Evolutionary conservation across 2,329 filamentous ascomycete genomes (phyloP), one percentile per base, ranked within the genome.

Genomic region (Ceratocystiopsis brevicomis): DNA sequence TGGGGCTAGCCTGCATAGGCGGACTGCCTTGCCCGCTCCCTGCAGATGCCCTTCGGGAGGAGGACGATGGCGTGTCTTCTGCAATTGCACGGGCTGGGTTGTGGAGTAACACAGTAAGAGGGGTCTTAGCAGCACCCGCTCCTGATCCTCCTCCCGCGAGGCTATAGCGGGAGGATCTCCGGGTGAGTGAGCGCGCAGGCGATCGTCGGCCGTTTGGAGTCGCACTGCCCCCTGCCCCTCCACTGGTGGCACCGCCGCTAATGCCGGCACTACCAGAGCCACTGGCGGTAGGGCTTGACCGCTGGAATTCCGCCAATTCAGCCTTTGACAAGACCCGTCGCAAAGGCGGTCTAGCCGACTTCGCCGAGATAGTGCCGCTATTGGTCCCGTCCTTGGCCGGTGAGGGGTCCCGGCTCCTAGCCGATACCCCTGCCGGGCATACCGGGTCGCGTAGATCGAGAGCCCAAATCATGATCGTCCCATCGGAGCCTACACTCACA

Each of bases 251-350:
- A 38, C 16, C 36, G 13, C 16, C 16, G 38, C 37, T 45, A 18
- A 21, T 37, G 3, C 38, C 44, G 15, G 62, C 57, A 34, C 33
- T 13, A 15, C 10, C 11, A 34, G 13, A 13, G 33, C 33, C 33
- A 34, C 13, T 15, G 33, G 13, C 12, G 13, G 33, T 15, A 34
- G 13, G 13, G 12, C 12, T 15, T 8, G 69, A 62, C 5, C 72
- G 63, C 49, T 76, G 73, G 47, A 93, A 87, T 47, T 87, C 83
- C 10, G 85, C 81, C 37, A 96, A 64, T 53, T 96, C 88, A 1
- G 81, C 78, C 52, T 82, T 85, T 2, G 87, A 94, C 32, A 96
- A 66, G 10, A 98, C 81, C 44, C 83, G 81, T 43, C 90, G 73
- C 33, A 96, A 62, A 4, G 88, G 87, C 34, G 80, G 82, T 30